phyloP scores from a whole-genome alignment of 2,329 filamentous ascomycete genomes.

The Byssochlamys sp. region DNA sequence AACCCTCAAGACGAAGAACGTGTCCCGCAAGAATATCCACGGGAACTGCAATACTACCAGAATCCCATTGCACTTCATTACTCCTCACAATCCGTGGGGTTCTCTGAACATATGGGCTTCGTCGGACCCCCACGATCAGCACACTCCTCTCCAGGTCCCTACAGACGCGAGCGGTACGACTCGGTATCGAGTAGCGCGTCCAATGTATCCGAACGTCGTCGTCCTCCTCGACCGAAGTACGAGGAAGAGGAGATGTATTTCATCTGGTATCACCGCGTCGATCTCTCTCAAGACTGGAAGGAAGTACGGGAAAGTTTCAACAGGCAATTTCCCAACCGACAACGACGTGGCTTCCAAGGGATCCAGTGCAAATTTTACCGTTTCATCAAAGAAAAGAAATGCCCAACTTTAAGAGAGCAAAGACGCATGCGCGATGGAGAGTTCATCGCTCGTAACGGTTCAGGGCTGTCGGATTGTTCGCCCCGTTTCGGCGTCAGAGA shows the following conservation, averaged over 20 bases:
- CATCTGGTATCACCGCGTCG: slow-evolving; percentile 42
- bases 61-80: background rate
- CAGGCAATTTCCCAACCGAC: slow-evolving; percentile 32
- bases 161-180: slow-evolving; percentile 31
- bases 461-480: slow-evolving; percentile 15
- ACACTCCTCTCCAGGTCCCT: slow-evolving; percentile 27
- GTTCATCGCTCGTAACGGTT: slow-evolving; percentile 24
- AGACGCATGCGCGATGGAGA: slow-evolving; percentile 31
- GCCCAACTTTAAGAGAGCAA: slow-evolving; percentile 37
- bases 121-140: background rate
- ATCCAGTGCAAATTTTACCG: slow-evolving; percentile 44
- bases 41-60: slow-evolving; percentile 1
- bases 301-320: slow-evolving; percentile 37
- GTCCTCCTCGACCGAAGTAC: slow-evolving; percentile 38
- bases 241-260: slow-evolving; percentile 40
- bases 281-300: slow-evolving; percentile 39
- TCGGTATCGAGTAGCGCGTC: slow-evolving; percentile 34
- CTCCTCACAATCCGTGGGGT: background rate
- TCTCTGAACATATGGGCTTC: slow-evolving; percentile 1
- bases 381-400: slow-evolving; percentile 37
- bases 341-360: slow-evolving; percentile 34
- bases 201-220: slow-evolving; percentile 26
- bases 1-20: slow-evolving; percentile 4
- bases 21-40: background rate
- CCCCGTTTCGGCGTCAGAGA: slow-evolving; percentile 33